A percentile compares a stretch with the other conserved stretches of the same genome.
These are phyloP conservation scores for Petunia hybrid DNA, from an alignment of 305 asterid genomes.

Conservation along the genomic window DNA sequence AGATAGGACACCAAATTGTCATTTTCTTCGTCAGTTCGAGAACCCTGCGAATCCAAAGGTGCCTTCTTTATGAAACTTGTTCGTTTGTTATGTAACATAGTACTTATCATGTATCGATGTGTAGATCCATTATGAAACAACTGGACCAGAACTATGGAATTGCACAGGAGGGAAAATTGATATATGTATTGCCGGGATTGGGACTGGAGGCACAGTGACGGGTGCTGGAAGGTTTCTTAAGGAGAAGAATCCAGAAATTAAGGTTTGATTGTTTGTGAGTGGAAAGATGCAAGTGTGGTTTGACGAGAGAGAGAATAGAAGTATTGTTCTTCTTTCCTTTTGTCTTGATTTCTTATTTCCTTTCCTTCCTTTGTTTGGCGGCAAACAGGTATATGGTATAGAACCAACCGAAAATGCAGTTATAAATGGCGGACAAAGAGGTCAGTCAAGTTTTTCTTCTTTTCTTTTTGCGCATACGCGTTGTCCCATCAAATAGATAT, in stretches of 20 bases:
- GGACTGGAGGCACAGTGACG: slow-evolving; percentile 60
- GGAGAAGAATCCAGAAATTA: slow-evolving; percentile 50
- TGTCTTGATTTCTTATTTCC: not conserved
- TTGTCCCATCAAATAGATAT: not conserved
- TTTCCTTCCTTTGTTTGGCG: not conserved
- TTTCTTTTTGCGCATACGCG: not conserved
- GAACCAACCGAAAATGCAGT: slow-evolving; percentile 56
- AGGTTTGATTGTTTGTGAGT: slow-evolving; percentile 35
- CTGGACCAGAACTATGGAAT: slow-evolving; percentile 62
- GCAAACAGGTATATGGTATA: slow-evolving; percentile 47
- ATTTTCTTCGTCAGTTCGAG: slow-evolving; percentile 50
- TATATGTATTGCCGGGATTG: slow-evolving; percentile 52
- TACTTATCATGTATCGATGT: slow-evolving; percentile 29
- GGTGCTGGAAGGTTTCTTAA: slow-evolving; percentile 58
- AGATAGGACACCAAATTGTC: slow-evolving; percentile 48
- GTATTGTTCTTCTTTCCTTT: not conserved
- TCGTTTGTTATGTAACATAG: not conserved
- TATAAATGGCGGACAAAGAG: slow-evolving; percentile 48
- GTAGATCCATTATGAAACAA: slow-evolving; percentile 56
- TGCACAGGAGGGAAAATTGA: slow-evolving; percentile 47
- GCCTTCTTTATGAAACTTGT: slow-evolving; percentile 1
- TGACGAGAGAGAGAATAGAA: not conserved
- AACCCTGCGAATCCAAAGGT: slow-evolving; percentile 60
- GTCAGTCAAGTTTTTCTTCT: slow-evolving; percentile 25
- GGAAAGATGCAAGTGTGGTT: not conserved